These are phyloP conservation scores for Calycina herbarum DNA, from an alignment of 2,329 filamentous ascomycete species.

Conservation along the genomic window DNA sequence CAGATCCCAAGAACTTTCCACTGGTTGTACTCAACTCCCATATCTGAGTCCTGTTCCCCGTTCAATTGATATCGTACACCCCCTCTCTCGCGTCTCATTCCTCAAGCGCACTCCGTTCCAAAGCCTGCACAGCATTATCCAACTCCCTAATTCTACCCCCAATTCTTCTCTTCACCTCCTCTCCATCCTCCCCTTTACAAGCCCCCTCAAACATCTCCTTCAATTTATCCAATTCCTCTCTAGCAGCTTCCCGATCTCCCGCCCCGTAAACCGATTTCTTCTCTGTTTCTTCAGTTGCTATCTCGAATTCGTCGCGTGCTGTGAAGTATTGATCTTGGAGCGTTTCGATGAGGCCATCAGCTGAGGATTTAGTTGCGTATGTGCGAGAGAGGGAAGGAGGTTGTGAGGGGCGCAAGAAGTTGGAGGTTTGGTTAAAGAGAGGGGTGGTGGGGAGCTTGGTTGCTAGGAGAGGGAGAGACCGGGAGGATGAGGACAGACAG, in stretches of 20 bases:
- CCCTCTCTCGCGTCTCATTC: constrained; percentile 32
- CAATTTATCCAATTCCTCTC: constrained; percentile 45
- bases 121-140: constrained; percentile 43
- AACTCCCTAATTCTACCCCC: constrained; percentile 48
- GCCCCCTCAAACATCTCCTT: constrained; percentile 36
- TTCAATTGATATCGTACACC: not conserved
- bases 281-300: constrained; percentile 48
- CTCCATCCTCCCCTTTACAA: constrained; percentile 39
- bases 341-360: constrained; percentile 31
- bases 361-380: constrained; percentile 24
- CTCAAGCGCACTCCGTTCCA: constrained; percentile 42
- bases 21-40: not conserved
- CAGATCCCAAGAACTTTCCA: not conserved
- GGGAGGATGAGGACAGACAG: constrained; percentile 15
- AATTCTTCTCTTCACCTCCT: constrained; percentile 45
- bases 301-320: constrained; percentile 50
- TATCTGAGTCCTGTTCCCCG: not conserved
- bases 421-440: constrained; percentile 7
- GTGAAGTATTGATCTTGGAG: constrained; percentile 42
- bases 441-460: constrained; percentile 9
- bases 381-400: constrained; percentile 3
- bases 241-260: constrained; percentile 46
- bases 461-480: constrained; percentile 5
- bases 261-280: constrained; percentile 46
- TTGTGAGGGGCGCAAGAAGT: not conserved